These are phyloP conservation scores for Trametopsis cervina DNA, from an alignment of 768 basidiomycete genomes.

Conservation along the genomic window DNA sequence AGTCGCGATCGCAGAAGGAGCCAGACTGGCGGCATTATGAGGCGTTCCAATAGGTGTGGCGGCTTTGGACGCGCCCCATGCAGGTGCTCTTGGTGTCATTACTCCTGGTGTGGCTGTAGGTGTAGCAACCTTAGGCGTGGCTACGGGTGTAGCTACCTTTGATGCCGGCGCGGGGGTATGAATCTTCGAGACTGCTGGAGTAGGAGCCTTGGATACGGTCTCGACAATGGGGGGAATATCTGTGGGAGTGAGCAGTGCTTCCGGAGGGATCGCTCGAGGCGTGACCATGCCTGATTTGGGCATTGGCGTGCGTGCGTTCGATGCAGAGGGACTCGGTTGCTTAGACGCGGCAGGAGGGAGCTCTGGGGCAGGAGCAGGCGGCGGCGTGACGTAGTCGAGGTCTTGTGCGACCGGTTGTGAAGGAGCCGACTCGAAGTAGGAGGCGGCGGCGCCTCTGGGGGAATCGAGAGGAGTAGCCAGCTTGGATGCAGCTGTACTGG, in stretches of 20 bases:
- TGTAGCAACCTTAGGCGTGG: slow-evolving; percentile 12
- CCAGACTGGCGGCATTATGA: neutral
- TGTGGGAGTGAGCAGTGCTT: neutral
- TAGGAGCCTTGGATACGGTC: slow-evolving; percentile 13
- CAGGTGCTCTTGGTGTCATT: slow-evolving; percentile 2
- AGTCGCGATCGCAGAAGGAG: neutral
- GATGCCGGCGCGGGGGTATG: slow-evolving; percentile 9
- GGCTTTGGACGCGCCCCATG: neutral
- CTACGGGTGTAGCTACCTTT: slow-evolving; percentile 15
- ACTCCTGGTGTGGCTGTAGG: slow-evolving; percentile 11
- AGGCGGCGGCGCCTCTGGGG: slow-evolving; percentile 8
- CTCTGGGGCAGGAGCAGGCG: neutral
- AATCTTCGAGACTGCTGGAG: slow-evolving; percentile 12
- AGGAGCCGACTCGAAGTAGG: slow-evolving; percentile 7
- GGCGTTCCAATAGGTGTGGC: slow-evolving; percentile 1
- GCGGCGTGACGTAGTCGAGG: neutral
- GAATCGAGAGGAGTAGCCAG: slow-evolving; percentile 5
- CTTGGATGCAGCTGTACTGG: slow-evolving; percentile 5
- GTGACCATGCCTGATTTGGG: slow-evolving; percentile 3
- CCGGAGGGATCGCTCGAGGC: slow-evolving; percentile 1
- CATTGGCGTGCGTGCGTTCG: neutral
- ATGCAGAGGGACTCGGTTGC: slow-evolving; percentile 1
- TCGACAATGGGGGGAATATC: slow-evolving; percentile 1
- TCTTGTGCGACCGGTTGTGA: neutral
- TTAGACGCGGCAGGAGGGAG: slow-evolving; percentile 1